Conservation (phyloP, 2,329 filamentous ascomycete species). For the Verticillium nubilum region DNA sequence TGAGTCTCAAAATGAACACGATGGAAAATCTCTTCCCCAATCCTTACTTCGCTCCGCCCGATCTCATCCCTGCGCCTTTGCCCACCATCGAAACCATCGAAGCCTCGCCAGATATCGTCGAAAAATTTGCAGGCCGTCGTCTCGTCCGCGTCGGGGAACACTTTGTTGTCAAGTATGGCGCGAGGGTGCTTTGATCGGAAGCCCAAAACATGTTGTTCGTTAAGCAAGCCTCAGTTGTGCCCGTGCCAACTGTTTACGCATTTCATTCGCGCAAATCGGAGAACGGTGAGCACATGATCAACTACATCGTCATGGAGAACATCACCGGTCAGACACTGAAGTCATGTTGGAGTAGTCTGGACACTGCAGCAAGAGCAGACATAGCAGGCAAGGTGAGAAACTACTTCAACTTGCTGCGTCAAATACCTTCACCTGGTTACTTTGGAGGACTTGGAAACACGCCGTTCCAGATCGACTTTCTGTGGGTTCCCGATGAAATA, state of each 20-base stretch:
- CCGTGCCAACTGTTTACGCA: constrained; percentile 24
- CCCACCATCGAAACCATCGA: background rate
- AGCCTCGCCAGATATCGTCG: background rate
- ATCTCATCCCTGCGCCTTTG: background rate
- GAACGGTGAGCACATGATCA: background rate
- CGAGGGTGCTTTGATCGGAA: constrained; percentile 18
- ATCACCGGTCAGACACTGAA: background rate
- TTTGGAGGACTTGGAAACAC: background rate
- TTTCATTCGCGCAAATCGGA: constrained; percentile 16
- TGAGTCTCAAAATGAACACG: no score
- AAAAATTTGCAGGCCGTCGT: background rate
- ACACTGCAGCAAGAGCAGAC: background rate
- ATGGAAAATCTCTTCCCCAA: no score
- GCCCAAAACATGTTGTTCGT: constrained; percentile 26
- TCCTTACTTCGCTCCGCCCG: no score
- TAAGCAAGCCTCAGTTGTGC: constrained; percentile 14
- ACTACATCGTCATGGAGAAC: background rate
- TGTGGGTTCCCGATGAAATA: background rate
- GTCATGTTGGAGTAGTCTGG: background rate
- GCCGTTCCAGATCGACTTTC: background rate
- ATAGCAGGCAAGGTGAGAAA: background rate
- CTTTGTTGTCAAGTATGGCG: constrained; percentile 10
- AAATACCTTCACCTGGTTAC: constrained; percentile 2
- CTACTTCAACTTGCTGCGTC: background rate
- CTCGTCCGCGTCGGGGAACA: constrained; percentile 10